These are phyloP conservation scores for Cruciata laevipes DNA, from an alignment of 257 asterid species.

Conservation along the genomic window DNA sequence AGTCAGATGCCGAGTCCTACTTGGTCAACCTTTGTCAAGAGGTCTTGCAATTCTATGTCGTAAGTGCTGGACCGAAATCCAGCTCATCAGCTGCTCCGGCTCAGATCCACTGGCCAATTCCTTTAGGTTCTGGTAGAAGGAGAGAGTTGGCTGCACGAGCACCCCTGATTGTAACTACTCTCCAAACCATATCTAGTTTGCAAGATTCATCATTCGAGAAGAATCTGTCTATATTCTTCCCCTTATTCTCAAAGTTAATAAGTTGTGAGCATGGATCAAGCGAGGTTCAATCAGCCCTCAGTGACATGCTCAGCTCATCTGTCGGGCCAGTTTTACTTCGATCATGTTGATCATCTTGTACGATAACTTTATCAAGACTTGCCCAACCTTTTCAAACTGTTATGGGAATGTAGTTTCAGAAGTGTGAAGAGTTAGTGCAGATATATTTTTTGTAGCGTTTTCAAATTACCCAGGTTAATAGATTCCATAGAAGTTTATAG, in stretches of 20 bases:
- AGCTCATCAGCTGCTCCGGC: conserved; percentile 31
- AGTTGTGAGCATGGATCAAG: conserved; percentile 94
- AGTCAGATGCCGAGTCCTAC: conserved; percentile 68
- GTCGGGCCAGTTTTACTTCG: conserved; percentile 86
- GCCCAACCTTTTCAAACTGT: conserved; percentile 21
- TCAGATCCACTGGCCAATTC: conserved; percentile 57
- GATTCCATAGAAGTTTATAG: conserved; percentile 28
- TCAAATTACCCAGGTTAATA: background rate
- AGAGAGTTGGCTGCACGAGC: conserved; percentile 93
- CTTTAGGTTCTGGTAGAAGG: conserved; percentile 81
- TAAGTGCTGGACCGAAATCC: conserved; percentile 34
- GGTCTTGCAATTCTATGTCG: conserved; percentile 71
- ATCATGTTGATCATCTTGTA: conserved; percentile 57
- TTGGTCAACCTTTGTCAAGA: conserved; percentile 78
- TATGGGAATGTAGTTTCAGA: conserved; percentile 32
- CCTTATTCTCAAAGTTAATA: conserved; percentile 71
- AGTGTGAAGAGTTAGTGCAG: conserved; percentile 31
- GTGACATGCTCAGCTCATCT: conserved; percentile 73
- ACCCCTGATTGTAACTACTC: conserved; percentile 73
- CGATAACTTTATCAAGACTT: conserved; percentile 30
- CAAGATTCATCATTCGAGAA: conserved; percentile 73
- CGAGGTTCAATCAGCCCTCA: conserved; percentile 82
- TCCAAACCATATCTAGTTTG: conserved; percentile 77
- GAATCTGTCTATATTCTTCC: conserved; percentile 64
- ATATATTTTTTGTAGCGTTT: conserved; percentile 20